Percentiles rank a stretch among this genome's conserved stretches.
Conservation (phyloP, 371 early-diverging fungal genomes). For the Mucor mucedo region DNA sequence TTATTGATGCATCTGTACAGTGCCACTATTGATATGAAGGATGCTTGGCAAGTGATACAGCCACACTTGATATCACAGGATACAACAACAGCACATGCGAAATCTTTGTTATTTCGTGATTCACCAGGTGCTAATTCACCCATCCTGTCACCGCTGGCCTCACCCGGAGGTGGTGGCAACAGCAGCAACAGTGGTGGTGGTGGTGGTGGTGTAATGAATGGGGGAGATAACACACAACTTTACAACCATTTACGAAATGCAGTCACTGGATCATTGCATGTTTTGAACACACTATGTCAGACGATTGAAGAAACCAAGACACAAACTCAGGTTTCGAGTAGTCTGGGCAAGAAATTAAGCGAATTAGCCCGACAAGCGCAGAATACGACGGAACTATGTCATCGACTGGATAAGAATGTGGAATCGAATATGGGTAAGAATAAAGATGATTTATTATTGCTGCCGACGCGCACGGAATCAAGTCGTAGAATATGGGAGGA, state of each 20-base stretch:
- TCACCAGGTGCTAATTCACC: constrained; percentile 21
- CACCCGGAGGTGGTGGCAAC: background rate
- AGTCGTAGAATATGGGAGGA: constrained; percentile 47
- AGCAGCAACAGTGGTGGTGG: too few species aligned
- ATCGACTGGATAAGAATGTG: constrained; percentile 33
- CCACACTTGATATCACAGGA: constrained; percentile 6
- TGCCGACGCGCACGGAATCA: constrained; percentile 22
- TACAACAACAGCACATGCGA: too few species aligned
- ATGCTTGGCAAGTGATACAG: constrained; percentile 52
- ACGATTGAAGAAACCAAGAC: constrained; percentile 37
- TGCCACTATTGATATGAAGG: constrained; percentile 57
- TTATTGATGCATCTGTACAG: constrained; percentile 53
- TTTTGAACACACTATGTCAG: constrained; percentile 33
- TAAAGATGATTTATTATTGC: constrained; percentile 11
- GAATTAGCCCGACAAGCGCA: constrained; percentile 32
- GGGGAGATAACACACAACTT: constrained; percentile 35
- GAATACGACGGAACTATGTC: constrained; percentile 34
- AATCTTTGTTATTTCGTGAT: too few species aligned
- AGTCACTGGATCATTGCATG: constrained; percentile 42
- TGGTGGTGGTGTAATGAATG: too few species aligned
- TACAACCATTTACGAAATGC: constrained; percentile 43
- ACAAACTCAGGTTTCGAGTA: constrained; percentile 4
- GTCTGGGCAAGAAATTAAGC: constrained; percentile 30
- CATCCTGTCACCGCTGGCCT: constrained; percentile 21
- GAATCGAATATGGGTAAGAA: constrained; percentile 26